Base-by-base conservation (phyloP, 768 basidiomycete genomes). In the Peribolospora baueri region DNA sequence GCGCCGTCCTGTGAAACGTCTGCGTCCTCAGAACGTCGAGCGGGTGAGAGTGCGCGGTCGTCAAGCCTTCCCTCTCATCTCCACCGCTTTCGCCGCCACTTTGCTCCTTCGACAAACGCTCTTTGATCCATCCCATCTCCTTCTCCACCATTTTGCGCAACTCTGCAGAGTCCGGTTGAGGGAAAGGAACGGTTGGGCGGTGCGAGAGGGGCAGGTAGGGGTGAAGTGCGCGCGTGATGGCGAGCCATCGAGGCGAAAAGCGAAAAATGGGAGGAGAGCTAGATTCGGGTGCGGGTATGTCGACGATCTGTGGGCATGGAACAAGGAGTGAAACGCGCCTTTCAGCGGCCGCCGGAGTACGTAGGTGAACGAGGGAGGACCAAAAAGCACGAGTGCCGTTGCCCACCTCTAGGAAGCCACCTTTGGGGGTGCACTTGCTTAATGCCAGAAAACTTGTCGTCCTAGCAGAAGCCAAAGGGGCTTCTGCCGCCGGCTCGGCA, bases 141-240 rank as follows among this genome's bases (percentile, higher is more conserved):
- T 74, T 69, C 7, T 70, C 69, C 0, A 76, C 72, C 11, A 25
- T 25, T 74, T 66, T 0, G 68, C 66, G 51, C 75, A 73, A 0
- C 73, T 71, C 0, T 88, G 87, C 61, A 84, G 80, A 0, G 71
- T 61, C 0, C 25, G 25, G 25, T 25, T 25, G 25, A 25, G 25
- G 25, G 25, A 25, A 1, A 25, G 25, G 25, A 25, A 25, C 25
- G 25, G 65, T 65, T 58, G 81, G 81, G 0, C 62, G 61, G 5
- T 63, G 70, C 4, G 65, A 61, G 5, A 73, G 73, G 3, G 82
- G 79, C 58, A 95, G 74, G 68, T 74, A 81, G 0, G 80, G 79
- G 57, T 86, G 76, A 60, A 90, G 82, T 0, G 85, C 86, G 5
- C 84, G 81, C 4, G 78, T 79, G 62, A 98, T 86, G 0, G 87